These are phyloP conservation scores for Apophysomyces variabilis DNA, from an alignment of 371 early-diverging fungal species.

Conservation along the genomic window DNA sequence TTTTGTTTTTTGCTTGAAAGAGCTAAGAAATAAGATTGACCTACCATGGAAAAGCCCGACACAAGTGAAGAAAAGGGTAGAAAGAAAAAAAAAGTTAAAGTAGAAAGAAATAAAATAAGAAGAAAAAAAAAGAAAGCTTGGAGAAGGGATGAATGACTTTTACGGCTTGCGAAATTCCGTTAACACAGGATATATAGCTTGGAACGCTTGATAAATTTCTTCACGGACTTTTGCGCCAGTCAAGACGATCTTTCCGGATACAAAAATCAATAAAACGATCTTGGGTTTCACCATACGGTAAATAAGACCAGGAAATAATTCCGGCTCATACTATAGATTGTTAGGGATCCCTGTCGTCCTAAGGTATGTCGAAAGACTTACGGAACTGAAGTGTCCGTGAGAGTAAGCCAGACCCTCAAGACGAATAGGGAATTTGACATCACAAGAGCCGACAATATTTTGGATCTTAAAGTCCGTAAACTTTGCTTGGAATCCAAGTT, in stretches of 20 bases:
- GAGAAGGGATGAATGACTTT: slow-evolving; percentile 11
- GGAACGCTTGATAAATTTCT: slow-evolving; percentile 99
- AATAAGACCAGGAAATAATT: slow-evolving; percentile 99
- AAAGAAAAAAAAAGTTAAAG: slow-evolving; percentile 1
- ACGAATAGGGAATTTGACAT: slow-evolving; percentile 99
- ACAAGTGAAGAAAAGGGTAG: slow-evolving; percentile 8
- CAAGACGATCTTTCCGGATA: slow-evolving; percentile 99
- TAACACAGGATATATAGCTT: slow-evolving; percentile 99
- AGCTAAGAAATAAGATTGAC: slow-evolving; percentile 7
- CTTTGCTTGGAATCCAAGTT: slow-evolving; percentile 98
- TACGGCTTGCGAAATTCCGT: slow-evolving; percentile 86
- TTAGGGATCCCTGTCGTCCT: not conserved
- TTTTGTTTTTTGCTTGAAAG: slow-evolving; percentile 2
- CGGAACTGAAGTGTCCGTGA: slow-evolving; percentile 97
- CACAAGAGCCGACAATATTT: slow-evolving; percentile 99
- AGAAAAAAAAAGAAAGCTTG: not conserved
- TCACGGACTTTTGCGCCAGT: slow-evolving; percentile 99
- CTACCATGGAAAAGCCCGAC: slow-evolving; percentile 7
- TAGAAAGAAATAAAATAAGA: not conserved
- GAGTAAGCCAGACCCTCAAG: slow-evolving; percentile 99
- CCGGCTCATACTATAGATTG: slow-evolving; percentile 95
- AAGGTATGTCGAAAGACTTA: slow-evolving; percentile 50
- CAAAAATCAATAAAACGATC: slow-evolving; percentile 99
- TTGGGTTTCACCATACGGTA: slow-evolving; percentile 99
- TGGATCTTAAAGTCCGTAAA: slow-evolving; percentile 99